These are phyloP conservation scores for Myriosclerotinia curreyana DNA, from an alignment of 2,329 filamentous ascomycete species.

Conservation along the genomic window DNA sequence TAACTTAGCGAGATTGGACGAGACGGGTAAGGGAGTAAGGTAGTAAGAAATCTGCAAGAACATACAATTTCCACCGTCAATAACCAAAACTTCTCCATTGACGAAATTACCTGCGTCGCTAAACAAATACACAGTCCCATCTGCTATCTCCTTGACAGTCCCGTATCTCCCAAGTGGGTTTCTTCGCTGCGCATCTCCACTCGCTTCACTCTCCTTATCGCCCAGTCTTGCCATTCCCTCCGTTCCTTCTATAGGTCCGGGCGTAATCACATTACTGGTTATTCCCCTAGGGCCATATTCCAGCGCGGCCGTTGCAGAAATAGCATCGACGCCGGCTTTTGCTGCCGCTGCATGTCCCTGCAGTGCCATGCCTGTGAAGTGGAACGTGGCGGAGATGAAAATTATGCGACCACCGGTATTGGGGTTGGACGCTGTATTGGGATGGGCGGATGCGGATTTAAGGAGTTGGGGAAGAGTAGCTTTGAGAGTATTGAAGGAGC, in stretches of 20 bases:
- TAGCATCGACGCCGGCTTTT: constrained; percentile 85
- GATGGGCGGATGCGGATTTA: constrained; percentile 61
- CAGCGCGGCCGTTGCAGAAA: constrained; percentile 74
- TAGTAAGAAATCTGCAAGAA: not conserved
- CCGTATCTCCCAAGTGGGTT: constrained; percentile 78
- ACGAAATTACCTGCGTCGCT: constrained; percentile 83
- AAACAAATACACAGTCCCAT: constrained; percentile 87
- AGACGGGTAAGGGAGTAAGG: not conserved
- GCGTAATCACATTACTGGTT: constrained; percentile 83
- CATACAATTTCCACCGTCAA: constrained; percentile 51
- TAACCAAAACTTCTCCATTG: constrained; percentile 77
- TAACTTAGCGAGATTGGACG: not conserved
- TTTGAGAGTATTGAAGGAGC: constrained; percentile 93
- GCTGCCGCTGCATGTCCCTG: constrained; percentile 89
- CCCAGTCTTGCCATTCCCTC: constrained; percentile 71
- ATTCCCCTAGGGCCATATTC: constrained; percentile 88
- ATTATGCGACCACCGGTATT: constrained; percentile 75
- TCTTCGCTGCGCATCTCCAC: constrained; percentile 38
- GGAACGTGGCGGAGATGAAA: constrained; percentile 86
- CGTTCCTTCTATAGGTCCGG: constrained; percentile 73
- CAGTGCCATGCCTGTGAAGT: constrained; percentile 81
- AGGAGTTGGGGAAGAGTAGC: constrained; percentile 81
- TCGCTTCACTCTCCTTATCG: constrained; percentile 27
- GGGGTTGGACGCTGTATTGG: constrained; percentile 57
- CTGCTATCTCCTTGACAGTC: constrained; percentile 80